Evolutionary conservation across 2,329 filamentous ascomycete genomes (phyloP), one percentile per base, ranked within the genome.

Genomic region (Ophiostoma triangulosporum): DNA sequence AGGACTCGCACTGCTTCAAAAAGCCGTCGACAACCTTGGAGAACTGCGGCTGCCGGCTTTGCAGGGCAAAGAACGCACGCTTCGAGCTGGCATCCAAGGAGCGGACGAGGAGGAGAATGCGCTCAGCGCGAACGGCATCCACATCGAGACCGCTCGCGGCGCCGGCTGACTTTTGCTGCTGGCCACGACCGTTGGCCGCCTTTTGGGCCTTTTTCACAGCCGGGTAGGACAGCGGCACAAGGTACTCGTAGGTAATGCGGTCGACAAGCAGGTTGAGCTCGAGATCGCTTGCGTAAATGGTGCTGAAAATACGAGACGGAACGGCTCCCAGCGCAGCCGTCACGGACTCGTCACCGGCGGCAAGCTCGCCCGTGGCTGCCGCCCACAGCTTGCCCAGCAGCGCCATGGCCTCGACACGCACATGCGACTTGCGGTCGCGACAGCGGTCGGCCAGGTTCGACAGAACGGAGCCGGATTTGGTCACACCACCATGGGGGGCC

Each of bases 161-260:
- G 11, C 38, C 38, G 29, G 22, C 4, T 14, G 24, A 7, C 46
- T 48, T 46, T n/a, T 45, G 49, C 52, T 45, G 17, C 46, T 33
- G 40, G 38, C 52, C 35, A 8, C 54, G 45, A 45, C 82, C 77
- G 52, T 76, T 80, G 3, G 77, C 69, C 31, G 76, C 73, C 64
- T 89, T 88, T 3, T 77, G 74, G 20, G 64, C 67, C 63, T 82
- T 83, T 62, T 82, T 83, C 6, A 73, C 64, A 56, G 83, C 78
- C 6, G 93, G 93, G 61, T 88, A 98, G 29, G 77, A 80, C n/a
- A 97, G 73, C 1, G 93, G 93, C n/a, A 98, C 73, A 9, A 98
- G 76, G 46, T 81, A 86, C 61, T 97, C 91, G 64, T 86, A 95
- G 57, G 95, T 74, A 31, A 91, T 88, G 52, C 84, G 81, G 60